phyloP scores from a whole-genome alignment of 345 rosid genomes.

The Passiflora organensis region DNA sequence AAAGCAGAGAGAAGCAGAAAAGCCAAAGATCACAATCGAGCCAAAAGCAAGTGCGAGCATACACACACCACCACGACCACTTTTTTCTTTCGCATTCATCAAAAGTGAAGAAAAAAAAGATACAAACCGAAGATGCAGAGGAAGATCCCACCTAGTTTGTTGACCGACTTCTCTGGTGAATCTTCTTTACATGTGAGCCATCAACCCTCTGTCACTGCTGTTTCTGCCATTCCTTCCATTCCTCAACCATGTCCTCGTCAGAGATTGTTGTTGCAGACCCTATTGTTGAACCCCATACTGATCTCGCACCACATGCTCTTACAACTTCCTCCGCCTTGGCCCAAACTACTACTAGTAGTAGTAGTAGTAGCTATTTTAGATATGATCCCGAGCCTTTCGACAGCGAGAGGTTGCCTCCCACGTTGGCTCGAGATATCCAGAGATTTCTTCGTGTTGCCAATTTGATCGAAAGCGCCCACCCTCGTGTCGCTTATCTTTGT shows the following conservation, averaged over 20 bases:
- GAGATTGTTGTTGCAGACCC: conserved; percentile 72
- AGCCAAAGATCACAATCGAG: too few relatives aligned
- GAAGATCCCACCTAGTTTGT: conserved; percentile 16
- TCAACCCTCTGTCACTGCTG: background rate
- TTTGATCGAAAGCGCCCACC: conserved; percentile 52
- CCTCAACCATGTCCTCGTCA: conserved; percentile 33
- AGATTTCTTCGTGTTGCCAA: conserved; percentile 87
- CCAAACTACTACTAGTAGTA: conserved; percentile 8
- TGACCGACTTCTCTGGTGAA: background rate
- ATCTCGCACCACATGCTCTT: conserved; percentile 11
- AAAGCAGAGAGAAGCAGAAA: too few relatives aligned
- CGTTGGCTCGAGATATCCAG: conserved; percentile 66
- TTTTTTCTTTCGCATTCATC: too few relatives aligned
- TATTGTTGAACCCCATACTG: conserved; percentile 18
- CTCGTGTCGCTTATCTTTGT: conserved; percentile 89
- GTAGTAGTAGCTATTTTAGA: conserved; percentile 15
- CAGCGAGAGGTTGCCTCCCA: conserved; percentile 86
- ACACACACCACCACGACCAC: too few relatives aligned
- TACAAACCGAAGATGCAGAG: background rate
- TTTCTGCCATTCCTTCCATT: conserved; percentile 2
- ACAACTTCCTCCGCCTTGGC: conserved; percentile 18
- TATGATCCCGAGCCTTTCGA: conserved; percentile 60
- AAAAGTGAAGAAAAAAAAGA: too few relatives aligned
- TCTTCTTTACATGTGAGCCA: background rate
- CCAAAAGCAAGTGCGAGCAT: too few relatives aligned